Conservation (phyloP, 139 green algal species). For the Tetraselmis striata region DNA sequence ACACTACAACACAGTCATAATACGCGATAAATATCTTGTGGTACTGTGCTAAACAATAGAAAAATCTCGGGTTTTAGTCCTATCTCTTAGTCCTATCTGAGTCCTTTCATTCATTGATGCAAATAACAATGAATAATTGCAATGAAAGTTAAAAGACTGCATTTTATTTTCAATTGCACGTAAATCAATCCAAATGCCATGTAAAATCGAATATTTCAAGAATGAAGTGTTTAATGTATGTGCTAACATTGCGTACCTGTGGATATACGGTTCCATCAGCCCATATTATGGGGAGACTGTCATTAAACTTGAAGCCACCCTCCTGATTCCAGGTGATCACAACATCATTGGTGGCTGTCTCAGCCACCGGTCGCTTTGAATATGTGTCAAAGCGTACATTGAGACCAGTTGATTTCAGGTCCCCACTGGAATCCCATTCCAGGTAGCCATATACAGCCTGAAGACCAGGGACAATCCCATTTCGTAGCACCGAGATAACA, state of each 20-base stretch:
- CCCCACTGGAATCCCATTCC: background rate
- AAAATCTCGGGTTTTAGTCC: background rate
- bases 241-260: background rate
- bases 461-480: background rate
- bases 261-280: background rate
- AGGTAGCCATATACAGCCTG: background rate
- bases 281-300: background rate
- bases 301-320: background rate
- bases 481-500: background rate
- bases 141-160: background rate
- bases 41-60: background rate
- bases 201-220: background rate
- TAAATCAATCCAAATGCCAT: background rate
- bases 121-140: background rate
- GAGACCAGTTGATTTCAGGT: background rate
- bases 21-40: no score
- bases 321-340: background rate
- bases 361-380: background rate
- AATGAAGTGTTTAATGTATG: no score
- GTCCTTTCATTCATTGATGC: background rate
- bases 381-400: background rate
- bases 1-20: no score
- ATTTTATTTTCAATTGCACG: background rate
- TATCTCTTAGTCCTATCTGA: background rate
- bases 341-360: background rate